Evolutionary conservation across 805 yeast species (phyloP).

Genomic region (Kluyveromyces aestuarii): DNA sequence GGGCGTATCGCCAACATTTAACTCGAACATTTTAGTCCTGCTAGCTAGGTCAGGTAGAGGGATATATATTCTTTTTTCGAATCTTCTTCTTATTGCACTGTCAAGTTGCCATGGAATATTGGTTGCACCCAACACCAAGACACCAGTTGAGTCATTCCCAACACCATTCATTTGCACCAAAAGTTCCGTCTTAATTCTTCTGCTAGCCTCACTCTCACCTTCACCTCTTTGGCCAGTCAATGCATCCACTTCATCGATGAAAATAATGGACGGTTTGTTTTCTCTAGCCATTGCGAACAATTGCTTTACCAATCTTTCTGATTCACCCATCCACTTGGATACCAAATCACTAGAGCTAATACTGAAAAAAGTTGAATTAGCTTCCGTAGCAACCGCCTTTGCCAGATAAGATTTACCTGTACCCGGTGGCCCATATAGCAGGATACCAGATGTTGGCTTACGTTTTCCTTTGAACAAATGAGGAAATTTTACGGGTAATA

Average conservation of each 20-base stretch:
- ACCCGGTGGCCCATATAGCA: constrained; percentile 91
- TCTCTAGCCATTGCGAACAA: constrained; percentile 94
- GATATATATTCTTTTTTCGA: constrained; percentile 90
- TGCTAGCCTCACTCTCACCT: constrained; percentile 92
- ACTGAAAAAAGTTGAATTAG: constrained; percentile 92
- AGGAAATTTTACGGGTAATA: constrained; percentile 91
- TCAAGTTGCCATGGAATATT: constrained; percentile 99
- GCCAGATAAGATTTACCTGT: constrained; percentile 97
- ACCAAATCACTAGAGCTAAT: constrained; percentile 95
- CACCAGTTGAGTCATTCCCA: constrained; percentile 90
- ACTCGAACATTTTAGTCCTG: constrained; percentile 85
- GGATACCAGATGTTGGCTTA: constrained; percentile 84
- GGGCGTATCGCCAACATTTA: constrained; percentile 86
- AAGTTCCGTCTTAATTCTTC: constrained; percentile 92
- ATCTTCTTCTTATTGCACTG: constrained; percentile 94
- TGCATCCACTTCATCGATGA: constrained; percentile 97
- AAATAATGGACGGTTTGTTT: constrained; percentile 88
- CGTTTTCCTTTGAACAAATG: constrained; percentile 92
- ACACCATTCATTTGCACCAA: constrained; percentile 99
- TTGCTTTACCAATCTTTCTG: constrained; percentile 92
- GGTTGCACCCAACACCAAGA: constrained; percentile 91
- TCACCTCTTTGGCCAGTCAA: constrained; percentile 97
- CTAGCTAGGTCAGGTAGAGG: constrained; percentile 93
- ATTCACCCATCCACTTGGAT: constrained; percentile 99
- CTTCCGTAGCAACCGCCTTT: constrained; percentile 97